These are phyloP conservation scores for Ceratocystis huliohia DNA, from an alignment of 2,329 filamentous ascomycete genomes.

Conservation along the genomic window DNA sequence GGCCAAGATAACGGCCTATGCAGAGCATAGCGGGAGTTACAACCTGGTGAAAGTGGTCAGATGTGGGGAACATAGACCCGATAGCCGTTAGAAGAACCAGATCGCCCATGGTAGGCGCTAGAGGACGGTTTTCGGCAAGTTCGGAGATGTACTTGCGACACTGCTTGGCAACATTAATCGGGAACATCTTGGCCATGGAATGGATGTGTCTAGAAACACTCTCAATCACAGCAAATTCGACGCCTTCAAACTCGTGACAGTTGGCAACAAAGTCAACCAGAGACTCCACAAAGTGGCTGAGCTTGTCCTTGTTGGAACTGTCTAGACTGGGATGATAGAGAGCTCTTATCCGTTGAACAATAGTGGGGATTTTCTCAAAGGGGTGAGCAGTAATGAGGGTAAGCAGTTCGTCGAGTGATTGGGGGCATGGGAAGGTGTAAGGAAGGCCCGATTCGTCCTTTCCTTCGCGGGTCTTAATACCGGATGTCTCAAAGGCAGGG, in stretches of 20 bases:
- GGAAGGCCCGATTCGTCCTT: constrained; percentile 49
- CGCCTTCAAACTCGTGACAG: constrained; percentile 30
- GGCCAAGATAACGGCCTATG: constrained; percentile 71
- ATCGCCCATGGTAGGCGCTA: constrained; percentile 47
- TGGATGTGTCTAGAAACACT: constrained; percentile 79
- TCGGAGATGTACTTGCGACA: constrained; percentile 62
- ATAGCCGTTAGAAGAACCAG: constrained; percentile 73
- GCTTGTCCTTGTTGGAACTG: constrained; percentile 70
- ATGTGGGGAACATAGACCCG: constrained; percentile 78
- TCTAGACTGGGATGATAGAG: constrained; percentile 84
- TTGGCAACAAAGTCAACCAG: constrained; percentile 51
- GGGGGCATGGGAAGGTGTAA: constrained; percentile 77
- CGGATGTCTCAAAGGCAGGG: constrained; percentile 39
- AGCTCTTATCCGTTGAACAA: constrained; percentile 80
- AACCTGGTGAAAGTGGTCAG: constrained; percentile 93
- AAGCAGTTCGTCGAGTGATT: constrained; percentile 61
- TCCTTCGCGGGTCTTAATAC: constrained; percentile 30
- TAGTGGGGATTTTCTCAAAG: constrained; percentile 54
- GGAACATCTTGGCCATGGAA: constrained; percentile 77
- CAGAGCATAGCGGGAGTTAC: constrained; percentile 78
- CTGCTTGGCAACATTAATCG: constrained; percentile 60
- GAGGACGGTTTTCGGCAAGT: constrained; percentile 37
- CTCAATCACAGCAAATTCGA: constrained; percentile 58
- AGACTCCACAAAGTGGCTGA: constrained; percentile 52
- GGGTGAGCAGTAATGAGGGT: constrained; percentile 51